phyloP scores from a whole-genome alignment of 805 yeast species.

The Komagataella mondaviorum region DNA sequence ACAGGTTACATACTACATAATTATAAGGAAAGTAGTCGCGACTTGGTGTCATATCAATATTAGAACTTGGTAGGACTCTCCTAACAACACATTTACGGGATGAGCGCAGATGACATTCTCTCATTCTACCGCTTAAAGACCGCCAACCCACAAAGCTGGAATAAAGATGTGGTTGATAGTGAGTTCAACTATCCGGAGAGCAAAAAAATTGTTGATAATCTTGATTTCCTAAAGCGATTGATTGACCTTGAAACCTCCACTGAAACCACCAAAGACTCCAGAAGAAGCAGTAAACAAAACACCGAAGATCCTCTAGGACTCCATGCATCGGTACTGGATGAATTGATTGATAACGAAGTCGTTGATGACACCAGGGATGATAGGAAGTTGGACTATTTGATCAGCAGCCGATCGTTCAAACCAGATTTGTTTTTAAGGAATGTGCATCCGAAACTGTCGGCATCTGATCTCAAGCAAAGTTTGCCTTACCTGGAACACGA shows the following conservation, averaged over 20 bases:
- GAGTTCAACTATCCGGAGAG: conserved; percentile 5
- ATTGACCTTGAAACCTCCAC: conserved; percentile 1
- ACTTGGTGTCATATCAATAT: not conserved
- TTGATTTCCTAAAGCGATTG: conserved; percentile 4
- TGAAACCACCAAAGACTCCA: not conserved
- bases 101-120: conserved; percentile 4
- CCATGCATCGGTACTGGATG: conserved; percentile 28
- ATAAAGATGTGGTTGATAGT: not conserved
- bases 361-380: conserved; percentile 25
- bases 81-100: not conserved
- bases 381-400: conserved; percentile 25
- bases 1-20: too few relatives aligned
- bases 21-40: not conserved
- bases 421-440: conserved; percentile 40
- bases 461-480: conserved; percentile 32
- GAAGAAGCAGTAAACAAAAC: not conserved
- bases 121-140: conserved; percentile 30
- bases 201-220: conserved; percentile 1
- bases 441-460: conserved; percentile 41
- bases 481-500: conserved; percentile 34
- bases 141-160: conserved; percentile 20
- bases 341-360: conserved; percentile 23
- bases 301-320: conserved; percentile 42
- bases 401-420: conserved; percentile 45
- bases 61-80: not conserved